Percentiles rank a stretch among this genome's conserved stretches.
Conservation (phyloP, 805 yeast species). For the Candida takata region DNA sequence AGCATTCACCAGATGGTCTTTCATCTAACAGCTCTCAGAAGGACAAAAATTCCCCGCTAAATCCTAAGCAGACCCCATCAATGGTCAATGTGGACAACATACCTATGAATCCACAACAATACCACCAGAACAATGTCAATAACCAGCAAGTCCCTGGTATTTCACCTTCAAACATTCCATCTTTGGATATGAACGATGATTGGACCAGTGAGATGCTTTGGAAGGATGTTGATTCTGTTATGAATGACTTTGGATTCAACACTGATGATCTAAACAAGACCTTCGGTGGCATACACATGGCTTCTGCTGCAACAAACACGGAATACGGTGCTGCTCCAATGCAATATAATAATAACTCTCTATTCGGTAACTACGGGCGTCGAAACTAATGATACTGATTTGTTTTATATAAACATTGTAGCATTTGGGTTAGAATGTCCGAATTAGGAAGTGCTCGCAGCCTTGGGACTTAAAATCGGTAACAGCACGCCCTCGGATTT, state of each 20-base stretch:
- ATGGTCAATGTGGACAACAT: not conserved
- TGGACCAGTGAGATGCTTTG: conserved; percentile 39
- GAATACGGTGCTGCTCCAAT: not conserved
- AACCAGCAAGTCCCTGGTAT: conserved; percentile 6
- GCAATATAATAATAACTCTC: not conserved
- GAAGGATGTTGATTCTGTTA: conserved; percentile 82
- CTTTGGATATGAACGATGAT: conserved; percentile 32
- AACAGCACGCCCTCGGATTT: not conserved
- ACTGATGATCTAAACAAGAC: conserved; percentile 28
- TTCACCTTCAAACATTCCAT: conserved; percentile 21
- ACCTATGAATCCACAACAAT: not conserved
- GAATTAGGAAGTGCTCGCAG: too few relatives aligned
- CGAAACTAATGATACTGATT: not conserved
- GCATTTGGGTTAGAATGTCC: too few relatives aligned
- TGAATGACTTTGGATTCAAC: conserved; percentile 90
- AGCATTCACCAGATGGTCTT: conserved; percentile 14
- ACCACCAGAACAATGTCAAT: not conserved
- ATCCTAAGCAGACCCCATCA: not conserved
- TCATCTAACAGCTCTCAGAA: not conserved
- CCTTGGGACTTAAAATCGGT: not conserved
- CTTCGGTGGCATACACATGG: not conserved
- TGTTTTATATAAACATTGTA: not conserved
- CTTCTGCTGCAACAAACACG: not conserved
- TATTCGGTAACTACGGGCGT: conserved; percentile 1
- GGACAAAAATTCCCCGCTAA: conserved; percentile 3